phyloP scores from a whole-genome alignment of 495 filamentous ascomycete species.

The Aspergillus taichungensis region DNA sequence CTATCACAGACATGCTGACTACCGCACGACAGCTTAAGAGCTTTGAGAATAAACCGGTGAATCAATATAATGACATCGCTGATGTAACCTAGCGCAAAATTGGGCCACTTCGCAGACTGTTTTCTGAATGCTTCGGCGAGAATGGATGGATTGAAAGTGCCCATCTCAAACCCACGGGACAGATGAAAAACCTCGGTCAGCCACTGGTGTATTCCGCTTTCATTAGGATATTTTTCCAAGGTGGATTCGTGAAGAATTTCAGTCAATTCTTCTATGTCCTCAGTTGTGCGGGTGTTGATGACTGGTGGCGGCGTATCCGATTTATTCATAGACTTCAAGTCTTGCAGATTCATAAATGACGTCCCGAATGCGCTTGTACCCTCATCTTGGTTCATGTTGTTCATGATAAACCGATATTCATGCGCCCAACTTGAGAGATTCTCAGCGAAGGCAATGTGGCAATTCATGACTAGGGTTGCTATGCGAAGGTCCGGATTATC shows the following conservation, averaged over 20 bases:
- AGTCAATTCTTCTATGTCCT: conserved; percentile 10
- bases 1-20: conserved; percentile 29
- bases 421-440: conserved; percentile 32
- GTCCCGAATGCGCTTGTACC: too few relatives aligned
- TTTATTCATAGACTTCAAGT: not conserved
- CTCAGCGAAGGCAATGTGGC: conserved; percentile 33
- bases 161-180: conserved; percentile 30
- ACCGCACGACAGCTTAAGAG: conserved; percentile 26
- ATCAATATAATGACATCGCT: conserved; percentile 34
- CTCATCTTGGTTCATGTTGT: not conserved
- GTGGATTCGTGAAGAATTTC: conserved; percentile 16
- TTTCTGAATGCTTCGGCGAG: conserved; percentile 41
- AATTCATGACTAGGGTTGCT: conserved; percentile 35
- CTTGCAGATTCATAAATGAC: too few relatives aligned
- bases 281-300: conserved; percentile 1
- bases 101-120: conserved; percentile 47
- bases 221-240: not conserved
- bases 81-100: conserved; percentile 38
- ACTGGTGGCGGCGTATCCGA: conserved; percentile 6
- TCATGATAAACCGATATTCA: conserved; percentile 20
- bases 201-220: conserved; percentile 22
- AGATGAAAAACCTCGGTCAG: conserved; percentile 17
- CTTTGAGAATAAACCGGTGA: conserved; percentile 36
- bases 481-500: conserved; percentile 23
- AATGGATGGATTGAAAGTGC: conserved; percentile 30